Base-by-base conservation (phyloP, 768 basidiomycete genomes). In the Tephrocybe sp. region DNA sequence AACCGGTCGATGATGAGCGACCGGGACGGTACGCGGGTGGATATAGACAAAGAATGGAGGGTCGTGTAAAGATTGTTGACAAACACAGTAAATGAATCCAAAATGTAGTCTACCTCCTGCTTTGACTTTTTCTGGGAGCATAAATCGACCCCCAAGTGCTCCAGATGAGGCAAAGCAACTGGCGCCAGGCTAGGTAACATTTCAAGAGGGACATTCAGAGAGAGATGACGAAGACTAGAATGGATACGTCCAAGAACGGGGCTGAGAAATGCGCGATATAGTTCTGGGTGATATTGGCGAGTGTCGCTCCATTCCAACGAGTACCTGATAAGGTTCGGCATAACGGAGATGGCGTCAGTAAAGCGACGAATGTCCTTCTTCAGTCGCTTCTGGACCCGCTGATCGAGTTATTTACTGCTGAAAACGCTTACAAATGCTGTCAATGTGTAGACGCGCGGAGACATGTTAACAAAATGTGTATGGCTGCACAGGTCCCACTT, bases 381-480 rank as follows among this genome's bases (percentile, higher is more conserved):
- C 29, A 76, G 34, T 4, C 71, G 69, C 46, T 69, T 67, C 42
- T 62, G 59, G 9, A 69, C 56, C 12, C 64, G 63, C 13, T 63
- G 59, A n/a, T 73, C 64, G 5, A 59, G 60, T 27, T 43, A 56
- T 81, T 66, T 29, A 29, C 12, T 9, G 9, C 10, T 36, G n/a
- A 5, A 15, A 11, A 11, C 10, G 9, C 15, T 11, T n/a, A 5
- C 16, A 4, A 6, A 36, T 36, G 9, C 7, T 15, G n/a, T 21
- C 33, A 34, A 38, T 38, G 37, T 4, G 5, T 9, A 94, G 94
- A 97, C 65, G 94, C 95, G 6, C 83, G 94, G 40, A 73, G 92
- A 63, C 95, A 98, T 63, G 94, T 98, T 42, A 98, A 98, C 72
- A 88, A 87, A 63, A 94, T 99, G 86, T 98, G 97, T 65, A 88